Evolutionary conservation across 2,329 filamentous ascomycete genomes (phyloP), one percentile per base, ranked within the genome.

Genomic region (Venturia oleaginea): DNA sequence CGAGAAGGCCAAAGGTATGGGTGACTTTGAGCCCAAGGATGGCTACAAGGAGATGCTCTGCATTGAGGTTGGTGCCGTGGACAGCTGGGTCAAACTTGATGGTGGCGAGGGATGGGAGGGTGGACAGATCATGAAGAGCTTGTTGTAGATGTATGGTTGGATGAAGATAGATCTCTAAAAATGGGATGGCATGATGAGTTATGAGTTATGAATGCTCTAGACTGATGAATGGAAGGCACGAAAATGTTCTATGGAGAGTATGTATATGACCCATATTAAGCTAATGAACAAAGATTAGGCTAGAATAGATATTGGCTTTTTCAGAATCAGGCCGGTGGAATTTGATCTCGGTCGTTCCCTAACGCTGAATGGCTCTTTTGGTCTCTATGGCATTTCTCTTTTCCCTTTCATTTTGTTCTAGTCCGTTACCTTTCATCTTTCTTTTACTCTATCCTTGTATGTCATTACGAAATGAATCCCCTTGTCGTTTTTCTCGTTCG

Each of bases 41-140:
- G 94, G 90, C 43, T 97, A 88, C 81, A 91, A 91, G 81, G 85
- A 91, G 66, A 97, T 97, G 91, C 80, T 99, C 54, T 97, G 94
- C 73, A 85, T 97, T 61, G 94, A 99, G 81, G 90, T 93, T 2
- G 94, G 94, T 15, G 84, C 87, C 11, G 93, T 97, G 22, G 82
- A 84, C 68, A 85, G 82, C 6, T 97, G 91, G 90, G 87, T 89
- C 77, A 90, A 86, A 69, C 79, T 97, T 69, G 94, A 97, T 74
- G 86, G 87, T 57, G 91, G 91, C 24, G 85, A 87, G 69, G 82
- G 83, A 2, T 88, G 85, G 77, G 85, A 88, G 73, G 85, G 84
- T 51, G 84, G 84, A 11, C 83, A 85, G 76, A 78, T 81, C 62
- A 80, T 85, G 66, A 81, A 80, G 73, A 76, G 74, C 67, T 67